phyloP scores from a whole-genome alignment of 495 filamentous ascomycete species.

The Neurospora cerealis region DNA sequence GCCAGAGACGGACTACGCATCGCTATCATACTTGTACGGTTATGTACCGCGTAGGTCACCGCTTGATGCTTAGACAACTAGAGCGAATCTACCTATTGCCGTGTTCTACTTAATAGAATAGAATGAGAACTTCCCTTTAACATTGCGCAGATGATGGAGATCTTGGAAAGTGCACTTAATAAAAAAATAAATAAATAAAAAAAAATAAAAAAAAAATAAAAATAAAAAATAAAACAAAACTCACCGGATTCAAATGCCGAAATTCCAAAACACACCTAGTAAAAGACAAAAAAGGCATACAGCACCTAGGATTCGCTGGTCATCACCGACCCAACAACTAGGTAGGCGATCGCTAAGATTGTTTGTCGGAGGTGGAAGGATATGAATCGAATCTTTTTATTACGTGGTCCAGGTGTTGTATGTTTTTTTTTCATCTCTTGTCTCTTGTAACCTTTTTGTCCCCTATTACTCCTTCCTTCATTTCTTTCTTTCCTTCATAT shows the following conservation, averaged over 20 bases:
- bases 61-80: not conserved
- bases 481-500: not conserved
- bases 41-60: not conserved
- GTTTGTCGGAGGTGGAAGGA: not conserved
- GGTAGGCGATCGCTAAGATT: conserved; percentile 6
- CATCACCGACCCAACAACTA: conserved; percentile 41
- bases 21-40: not conserved
- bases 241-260: not conserved
- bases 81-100: not conserved
- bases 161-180: not conserved
- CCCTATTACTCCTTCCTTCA: not conserved
- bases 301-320: conserved; percentile 20
- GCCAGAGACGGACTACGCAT: not conserved
- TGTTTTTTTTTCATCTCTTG: not conserved
- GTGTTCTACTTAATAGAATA: not conserved
- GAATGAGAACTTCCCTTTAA: not conserved
- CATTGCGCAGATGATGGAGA: not conserved
- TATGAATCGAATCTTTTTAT: not conserved
- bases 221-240: not conserved
- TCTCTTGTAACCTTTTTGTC: not conserved
- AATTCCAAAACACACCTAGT: not conserved
- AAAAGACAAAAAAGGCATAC: conserved; percentile 7
- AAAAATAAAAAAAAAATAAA: no score
- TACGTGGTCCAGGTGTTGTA: not conserved
- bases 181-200: not conserved